Base-by-base conservation (phyloP, 2,329 filamentous ascomycete genomes). In the Trichoderma hamatum region DNA sequence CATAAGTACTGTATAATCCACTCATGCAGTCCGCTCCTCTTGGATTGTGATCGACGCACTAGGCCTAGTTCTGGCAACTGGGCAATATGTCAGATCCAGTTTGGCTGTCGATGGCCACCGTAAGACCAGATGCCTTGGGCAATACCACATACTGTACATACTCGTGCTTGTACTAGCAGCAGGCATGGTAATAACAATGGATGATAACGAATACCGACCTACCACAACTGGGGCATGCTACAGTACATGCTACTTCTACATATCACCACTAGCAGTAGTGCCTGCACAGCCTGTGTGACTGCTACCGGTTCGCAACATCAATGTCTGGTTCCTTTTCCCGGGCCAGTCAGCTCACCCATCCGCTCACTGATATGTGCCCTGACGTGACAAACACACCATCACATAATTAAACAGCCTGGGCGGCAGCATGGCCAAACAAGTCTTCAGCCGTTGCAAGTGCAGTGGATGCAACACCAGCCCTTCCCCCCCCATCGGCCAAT, bases 41-140 rank as follows among this genome's bases (percentile, higher is more conserved):
- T 62, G 66, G 66, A 68, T 68, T 68, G 56, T 34, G 67, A 69
- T 69, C 67, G 61, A 64, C 67, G 67, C 60, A 24, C 49, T 63
- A 58, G 54, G 61, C 49, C 66, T 60, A 24, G 58, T 68, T 62
- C 34, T 68, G 66, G 46, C 56, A 52, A 68, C 34, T 55, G 49
- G 49, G 32, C 30, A 36, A 46, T 24, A 55, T 68, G 66, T 68
- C 55, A 61, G 65, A 54, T 61, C 46, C 34, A 39, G 46, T 51
- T 61, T 61, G 65, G 34, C 34, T 49, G 43, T 43, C 39, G 63
- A 66, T 49, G 52, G 26, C 51, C 51, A 64, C 49, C 61, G 61
- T 64, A 32, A 62, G 59, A 62, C 59, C 39, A 62, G 59, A 49
- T 51, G 34, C 28, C 19, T 43, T 60, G 55, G n/a, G 55, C 21